Evolutionary conservation across 495 filamentous ascomycete species (phyloP).

Genomic region (Podospora tetraspora): DNA sequence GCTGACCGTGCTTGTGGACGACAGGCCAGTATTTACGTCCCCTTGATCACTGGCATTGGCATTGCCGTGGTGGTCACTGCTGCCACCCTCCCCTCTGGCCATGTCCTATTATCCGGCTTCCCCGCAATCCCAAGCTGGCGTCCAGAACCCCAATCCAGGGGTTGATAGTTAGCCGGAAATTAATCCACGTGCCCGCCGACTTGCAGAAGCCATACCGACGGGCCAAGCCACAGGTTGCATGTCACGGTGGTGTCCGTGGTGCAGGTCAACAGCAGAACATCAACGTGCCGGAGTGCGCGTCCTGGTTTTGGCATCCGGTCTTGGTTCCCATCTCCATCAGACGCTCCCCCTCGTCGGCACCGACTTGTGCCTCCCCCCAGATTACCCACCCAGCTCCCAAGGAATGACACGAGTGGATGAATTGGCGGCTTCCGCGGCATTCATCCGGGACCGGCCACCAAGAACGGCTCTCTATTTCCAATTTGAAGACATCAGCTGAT

Average conservation of each 20-base stretch:
- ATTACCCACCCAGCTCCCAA: neutral
- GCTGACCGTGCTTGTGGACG: neutral
- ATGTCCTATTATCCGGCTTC: slow-evolving; percentile 3
- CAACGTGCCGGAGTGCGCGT: neutral
- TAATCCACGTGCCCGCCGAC: neutral
- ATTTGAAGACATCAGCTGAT: neutral
- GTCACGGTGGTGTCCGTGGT: neutral
- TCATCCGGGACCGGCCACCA: neutral
- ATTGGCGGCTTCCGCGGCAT: neutral
- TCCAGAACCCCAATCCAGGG: neutral
- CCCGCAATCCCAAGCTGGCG: neutral
- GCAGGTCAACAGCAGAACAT: neutral
- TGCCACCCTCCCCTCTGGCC: neutral
- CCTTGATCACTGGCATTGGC: neutral
- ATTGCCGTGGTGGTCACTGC: neutral
- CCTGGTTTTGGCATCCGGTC: neutral
- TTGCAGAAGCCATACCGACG: neutral
- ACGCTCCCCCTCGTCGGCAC: neutral
- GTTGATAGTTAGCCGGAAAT: neutral
- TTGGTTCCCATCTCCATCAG: neutral
- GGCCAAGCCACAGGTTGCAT: neutral
- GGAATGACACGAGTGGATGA: neutral
- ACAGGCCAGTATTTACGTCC: neutral
- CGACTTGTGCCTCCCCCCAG: neutral
- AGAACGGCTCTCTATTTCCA: neutral